Percentiles rank a stretch among this genome's conserved stretches.
These are phyloP conservation scores for Penicillium bialowiezense DNA, from an alignment of 495 filamentous ascomycete genomes.

Conservation along the genomic window DNA sequence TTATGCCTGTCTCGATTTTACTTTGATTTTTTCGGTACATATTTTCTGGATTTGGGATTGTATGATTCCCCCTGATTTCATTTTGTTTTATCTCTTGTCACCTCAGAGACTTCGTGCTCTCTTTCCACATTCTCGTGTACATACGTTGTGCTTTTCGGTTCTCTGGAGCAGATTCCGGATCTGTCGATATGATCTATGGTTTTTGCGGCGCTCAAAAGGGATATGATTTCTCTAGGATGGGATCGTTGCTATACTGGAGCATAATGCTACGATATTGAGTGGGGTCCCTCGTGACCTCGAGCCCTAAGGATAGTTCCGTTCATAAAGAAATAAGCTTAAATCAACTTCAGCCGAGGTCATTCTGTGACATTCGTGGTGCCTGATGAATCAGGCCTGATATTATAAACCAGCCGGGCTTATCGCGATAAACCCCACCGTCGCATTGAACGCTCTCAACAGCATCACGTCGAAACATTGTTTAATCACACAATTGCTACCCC, in stretches of 20 bases:
- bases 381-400: background rate
- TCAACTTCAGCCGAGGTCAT: background rate
- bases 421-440: conserved; percentile 9
- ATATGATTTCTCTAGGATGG: conserved; percentile 24
- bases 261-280: conserved; percentile 22
- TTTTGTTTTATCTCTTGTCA: conserved; percentile 7
- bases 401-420: background rate
- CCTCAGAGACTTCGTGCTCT: background rate
- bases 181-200: conserved; percentile 13
- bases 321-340: conserved; percentile 1
- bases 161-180: background rate
- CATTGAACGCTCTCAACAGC: background rate
- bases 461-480: background rate
- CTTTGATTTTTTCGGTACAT: conserved; percentile 21
- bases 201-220: conserved; percentile 25
- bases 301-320: background rate
- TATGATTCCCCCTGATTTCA: conserved; percentile 27
- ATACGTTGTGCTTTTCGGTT: conserved; percentile 11
- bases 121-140: conserved; percentile 13
- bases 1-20: conserved; percentile 6
- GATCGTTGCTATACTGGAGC: conserved; percentile 17
- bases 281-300: conserved; percentile 1
- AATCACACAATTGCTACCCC: background rate
- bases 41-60: conserved; percentile 22
- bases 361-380: background rate